Percentiles rank a stretch among this genome's conserved stretches.
phyloP scores from a whole-genome alignment of 257 asterid species.

The Fraxinus anomala region DNA sequence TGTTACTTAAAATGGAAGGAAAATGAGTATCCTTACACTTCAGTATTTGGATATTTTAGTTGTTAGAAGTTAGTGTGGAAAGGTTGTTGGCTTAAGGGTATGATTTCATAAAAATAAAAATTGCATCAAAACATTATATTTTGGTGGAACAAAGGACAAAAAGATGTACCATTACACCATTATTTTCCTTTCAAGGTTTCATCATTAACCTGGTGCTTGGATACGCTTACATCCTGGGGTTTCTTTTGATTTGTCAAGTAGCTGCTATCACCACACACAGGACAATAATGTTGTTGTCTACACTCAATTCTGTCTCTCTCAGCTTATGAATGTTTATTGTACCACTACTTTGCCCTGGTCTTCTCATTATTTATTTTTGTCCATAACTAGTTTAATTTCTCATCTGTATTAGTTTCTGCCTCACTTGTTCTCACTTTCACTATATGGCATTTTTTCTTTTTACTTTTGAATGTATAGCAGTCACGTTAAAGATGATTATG shows the following conservation, averaged over 20 bases:
- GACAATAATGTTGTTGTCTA: neutral
- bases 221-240: neutral
- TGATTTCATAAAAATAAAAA: neutral
- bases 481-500: neutral
- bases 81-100: neutral
- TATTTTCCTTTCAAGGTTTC: neutral
- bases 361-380: neutral
- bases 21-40: neutral
- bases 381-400: slow-evolving; percentile 9
- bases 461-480: neutral
- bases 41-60: neutral
- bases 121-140: neutral
- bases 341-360: slow-evolving; percentile 10
- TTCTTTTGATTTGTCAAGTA: slow-evolving; percentile 1
- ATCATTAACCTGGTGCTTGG: neutral
- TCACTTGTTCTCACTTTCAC: neutral
- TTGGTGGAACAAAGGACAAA: neutral
- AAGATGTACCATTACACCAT: neutral
- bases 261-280: neutral
- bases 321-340: neutral
- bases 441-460: neutral
- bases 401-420: neutral
- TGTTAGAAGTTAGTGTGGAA: neutral
- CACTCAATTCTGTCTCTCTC: slow-evolving; percentile 8
- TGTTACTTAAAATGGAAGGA: neutral